A percentile compares a stretch with the other conserved stretches of the same genome.
phyloP scores from a whole-genome alignment of 1,139 yeast species.

The Taphrina confusa region DNA sequence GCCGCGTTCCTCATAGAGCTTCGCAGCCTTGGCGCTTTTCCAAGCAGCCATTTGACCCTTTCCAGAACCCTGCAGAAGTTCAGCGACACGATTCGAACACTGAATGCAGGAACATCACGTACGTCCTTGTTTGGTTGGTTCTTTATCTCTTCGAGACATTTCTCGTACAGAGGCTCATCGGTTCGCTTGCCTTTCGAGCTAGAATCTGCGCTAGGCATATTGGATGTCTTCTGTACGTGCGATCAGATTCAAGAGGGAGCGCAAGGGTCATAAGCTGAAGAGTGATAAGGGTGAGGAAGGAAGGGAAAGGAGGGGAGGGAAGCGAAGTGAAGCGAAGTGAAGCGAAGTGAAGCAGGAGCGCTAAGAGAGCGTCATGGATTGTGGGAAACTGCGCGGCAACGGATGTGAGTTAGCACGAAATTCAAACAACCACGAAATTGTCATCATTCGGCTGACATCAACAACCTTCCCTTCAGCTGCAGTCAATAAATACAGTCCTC shows the following conservation, averaged over 20 bases:
- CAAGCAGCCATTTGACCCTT: constrained; percentile 34
- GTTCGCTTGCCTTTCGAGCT: constrained; percentile 32
- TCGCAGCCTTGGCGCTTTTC: constrained; percentile 32
- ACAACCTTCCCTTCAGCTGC: too few relatives aligned
- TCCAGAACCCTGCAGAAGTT: constrained; percentile 33
- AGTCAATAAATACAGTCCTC: too few relatives aligned
- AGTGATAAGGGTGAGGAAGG: not conserved
- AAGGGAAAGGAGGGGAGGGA: not conserved
- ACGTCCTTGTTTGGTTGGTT: constrained; percentile 29
- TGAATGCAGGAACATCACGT: not conserved
- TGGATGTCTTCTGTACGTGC: not conserved
- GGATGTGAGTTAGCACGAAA: constrained; percentile 7
- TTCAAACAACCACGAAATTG: constrained; percentile 1
- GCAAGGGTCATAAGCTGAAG: not conserved
- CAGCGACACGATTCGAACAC: not conserved
- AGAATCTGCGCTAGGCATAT: constrained; percentile 29
- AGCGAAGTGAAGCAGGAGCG: not conserved
- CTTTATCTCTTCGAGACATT: constrained; percentile 31
- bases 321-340: constrained; percentile 5
- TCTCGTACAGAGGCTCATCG: constrained; percentile 31
- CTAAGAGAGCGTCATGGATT: not conserved
- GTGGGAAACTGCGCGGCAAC: constrained; percentile 4
- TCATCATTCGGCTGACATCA: too few relatives aligned
- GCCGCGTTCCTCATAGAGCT: constrained; percentile 32
- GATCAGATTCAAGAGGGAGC: not conserved